phyloP scores from a whole-genome alignment of 495 filamentous ascomycete species.

The Neurospora sp. region DNA sequence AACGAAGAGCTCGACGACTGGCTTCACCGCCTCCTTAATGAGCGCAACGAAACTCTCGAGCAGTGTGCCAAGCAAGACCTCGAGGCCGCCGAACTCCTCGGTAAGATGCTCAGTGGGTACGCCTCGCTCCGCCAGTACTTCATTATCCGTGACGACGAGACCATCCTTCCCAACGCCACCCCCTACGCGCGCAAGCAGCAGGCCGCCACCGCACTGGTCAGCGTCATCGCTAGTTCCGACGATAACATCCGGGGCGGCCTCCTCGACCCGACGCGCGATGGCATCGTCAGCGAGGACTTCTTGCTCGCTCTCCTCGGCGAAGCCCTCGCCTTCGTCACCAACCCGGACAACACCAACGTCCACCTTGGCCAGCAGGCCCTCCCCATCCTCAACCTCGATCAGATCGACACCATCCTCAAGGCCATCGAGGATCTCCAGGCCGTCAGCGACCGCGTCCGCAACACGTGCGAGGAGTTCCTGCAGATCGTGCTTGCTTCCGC shows the following conservation, averaged over 20 bases:
- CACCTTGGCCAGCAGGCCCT: constrained; percentile 13
- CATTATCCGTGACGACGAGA: constrained; percentile 57
- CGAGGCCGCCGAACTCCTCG: constrained; percentile 69
- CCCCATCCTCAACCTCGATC: constrained; percentile 44
- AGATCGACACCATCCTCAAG: constrained; percentile 67
- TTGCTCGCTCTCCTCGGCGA: constrained; percentile 78
- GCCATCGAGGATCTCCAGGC: constrained; percentile 76
- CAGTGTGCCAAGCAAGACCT: constrained; percentile 55
- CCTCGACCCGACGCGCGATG: constrained; percentile 65
- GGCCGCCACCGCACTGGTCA: constrained; percentile 61
- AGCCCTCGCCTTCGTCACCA: constrained; percentile 62
- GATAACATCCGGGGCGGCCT: constrained; percentile 85
- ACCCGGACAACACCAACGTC: constrained; percentile 27
- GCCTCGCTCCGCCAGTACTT: constrained; percentile 82
- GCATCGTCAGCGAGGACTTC: constrained; percentile 77
- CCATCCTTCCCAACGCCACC: constrained; percentile 27
- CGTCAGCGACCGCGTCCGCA: constrained; percentile 58
- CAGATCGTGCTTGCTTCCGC: constrained; percentile 39
- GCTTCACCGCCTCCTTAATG: constrained; percentile 53
- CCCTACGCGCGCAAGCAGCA: constrained; percentile 46
- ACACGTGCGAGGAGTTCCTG: constrained; percentile 62
- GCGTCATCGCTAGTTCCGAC: constrained; percentile 70
- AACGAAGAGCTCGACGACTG: constrained; percentile 54
- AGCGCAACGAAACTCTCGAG: constrained; percentile 55
- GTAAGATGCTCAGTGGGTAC: constrained; percentile 79